Evolutionary conservation across 164 flowering plant genomes (phyloP), one percentile per base, ranked within the genome.

Genomic region (Paratinospora sagittata): DNA sequence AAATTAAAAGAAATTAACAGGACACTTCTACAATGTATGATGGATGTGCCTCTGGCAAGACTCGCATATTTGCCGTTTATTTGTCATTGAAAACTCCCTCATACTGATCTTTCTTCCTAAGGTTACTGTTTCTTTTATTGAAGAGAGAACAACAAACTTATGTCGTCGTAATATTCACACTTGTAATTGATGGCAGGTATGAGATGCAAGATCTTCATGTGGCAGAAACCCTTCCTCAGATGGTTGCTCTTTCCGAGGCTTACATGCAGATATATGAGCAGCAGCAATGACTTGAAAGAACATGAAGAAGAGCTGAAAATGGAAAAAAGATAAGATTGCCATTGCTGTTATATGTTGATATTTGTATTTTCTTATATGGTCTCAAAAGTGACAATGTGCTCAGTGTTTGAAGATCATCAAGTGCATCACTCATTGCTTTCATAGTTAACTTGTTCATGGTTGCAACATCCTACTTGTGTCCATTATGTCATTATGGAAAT

Each of bases 151-250:
- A 17, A 3, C n/a, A 2, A 52, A 52, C 17, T 17, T 52, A 41
- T 41, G 45, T 8, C 45, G 4, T 30, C n/a, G n/a, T 30, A 30
- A 30, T 14, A 36, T 12, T 62, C 21, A 23, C 30, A 7, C 17
- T 33, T 27, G 8, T 72, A 24, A 49, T 74, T 77, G 45, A 49
- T 66, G 74, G 33, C 81, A 96, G 98, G 97, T 96, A 91, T 72
- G 99, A 96, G 86, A 91, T 96, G 97, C 99, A 96, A 81, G 99
- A 93, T 77, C 81, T 96, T 70, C 99, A 96, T 75, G 98, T 93
- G 45, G 83, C 97, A 3, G 99, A 96, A 79, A 93, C 98, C 12
- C 90, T 96, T 66, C 98, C 99, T 9, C 96, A 96, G 75, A 93
- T 96, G 97, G 99, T 96, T 76, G 99, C 98, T 5, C 89, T 96